phyloP scores from a whole-genome alignment of 2,329 filamentous ascomycete species.

The Alternaria arbusti region DNA sequence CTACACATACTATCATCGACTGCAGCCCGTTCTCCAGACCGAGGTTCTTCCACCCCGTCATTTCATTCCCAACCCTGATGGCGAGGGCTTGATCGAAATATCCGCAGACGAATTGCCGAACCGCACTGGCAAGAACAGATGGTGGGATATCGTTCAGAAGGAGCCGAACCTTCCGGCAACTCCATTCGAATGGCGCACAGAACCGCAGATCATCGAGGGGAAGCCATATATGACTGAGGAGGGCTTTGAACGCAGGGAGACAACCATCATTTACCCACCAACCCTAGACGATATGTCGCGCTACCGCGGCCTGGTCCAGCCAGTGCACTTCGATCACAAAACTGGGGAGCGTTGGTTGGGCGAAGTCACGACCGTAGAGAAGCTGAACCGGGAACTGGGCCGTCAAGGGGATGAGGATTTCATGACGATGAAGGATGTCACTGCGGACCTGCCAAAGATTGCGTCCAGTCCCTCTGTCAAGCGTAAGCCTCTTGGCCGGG shows the following conservation, averaged over 20 bases:
- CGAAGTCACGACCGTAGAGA: constrained; percentile 28
- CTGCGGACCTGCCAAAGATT: constrained; percentile 14
- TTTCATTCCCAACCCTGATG: constrained; percentile 51
- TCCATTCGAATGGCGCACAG: constrained; percentile 27
- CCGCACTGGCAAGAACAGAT: constrained; percentile 33
- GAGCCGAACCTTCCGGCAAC: constrained; percentile 14
- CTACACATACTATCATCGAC: constrained; percentile 59
- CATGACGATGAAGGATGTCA: constrained; percentile 16
- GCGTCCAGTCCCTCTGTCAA: constrained; percentile 10
- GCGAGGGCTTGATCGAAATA: constrained; percentile 53
- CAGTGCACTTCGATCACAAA: constrained; percentile 40
- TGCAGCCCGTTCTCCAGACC: constrained; percentile 61
- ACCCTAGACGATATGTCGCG: constrained; percentile 44
- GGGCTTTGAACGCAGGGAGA: constrained; percentile 52
- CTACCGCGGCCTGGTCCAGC: constrained; percentile 35
- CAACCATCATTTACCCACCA: constrained; percentile 56
- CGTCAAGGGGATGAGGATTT: constrained; percentile 7
- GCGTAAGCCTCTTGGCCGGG: constrained; percentile 21
- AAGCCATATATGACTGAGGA: constrained; percentile 46
- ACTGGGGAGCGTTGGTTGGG: constrained; percentile 34
- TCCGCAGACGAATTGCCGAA: constrained; percentile 51
- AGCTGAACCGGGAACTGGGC: constrained; percentile 19
- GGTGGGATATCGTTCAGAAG: constrained; percentile 38
- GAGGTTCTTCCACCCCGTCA: constrained; percentile 61
- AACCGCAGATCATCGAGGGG: constrained; percentile 50